Evolutionary conservation across 2,329 filamentous ascomycete species (phyloP), one percentile per base, ranked within the genome.

Genomic region (Tolypocladium inflatum): DNA sequence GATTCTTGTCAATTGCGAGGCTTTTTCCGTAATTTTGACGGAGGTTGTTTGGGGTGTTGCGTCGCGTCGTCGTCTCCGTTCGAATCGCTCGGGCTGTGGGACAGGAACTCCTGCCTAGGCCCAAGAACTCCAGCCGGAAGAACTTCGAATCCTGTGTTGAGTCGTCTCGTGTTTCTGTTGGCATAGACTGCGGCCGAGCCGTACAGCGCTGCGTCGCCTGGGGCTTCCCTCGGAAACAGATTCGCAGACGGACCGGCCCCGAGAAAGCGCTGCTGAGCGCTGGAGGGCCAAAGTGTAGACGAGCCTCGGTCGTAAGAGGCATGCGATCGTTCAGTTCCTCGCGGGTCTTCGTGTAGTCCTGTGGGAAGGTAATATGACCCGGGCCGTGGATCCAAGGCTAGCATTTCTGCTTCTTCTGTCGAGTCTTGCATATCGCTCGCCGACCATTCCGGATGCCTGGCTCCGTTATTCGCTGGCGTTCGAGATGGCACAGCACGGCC

Each of bases 121-220:
- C 59, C 61, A 2, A 62, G 56, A 15, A 54, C 48, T 2, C 58
- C 59, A 15, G 57, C 59, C 8, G 63, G 60, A n/a, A 60, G 55
- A 4, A 60, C 51, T 26, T 62, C 61, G 33, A 63, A 61, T 26
- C 58, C 60, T 38, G 56, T 19, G 23, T 57, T 58, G 26, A 30
- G 42, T 4, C 45, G 55, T 43, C 60, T 48, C 38, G 42, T 55
- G 21, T 42, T 55, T 21, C 37, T 55, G 53, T 62, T 60, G 41
- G 56, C 58, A 39, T 57, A 63, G 23, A 59, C 59, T 23, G 56
- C 56, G 26, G 58, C 60, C n/a, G 58, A 54, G 37, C 60, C 60
- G 45, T 61, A 59, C 2, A 42, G 23, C 19, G 48, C 57, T 9
- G 55, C 42, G 17, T 50, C 41, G 33, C 38, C 11, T 1, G 37